Base-by-base conservation (phyloP, 768 basidiomycete genomes). In the Collybiopsis confluens region DNA sequence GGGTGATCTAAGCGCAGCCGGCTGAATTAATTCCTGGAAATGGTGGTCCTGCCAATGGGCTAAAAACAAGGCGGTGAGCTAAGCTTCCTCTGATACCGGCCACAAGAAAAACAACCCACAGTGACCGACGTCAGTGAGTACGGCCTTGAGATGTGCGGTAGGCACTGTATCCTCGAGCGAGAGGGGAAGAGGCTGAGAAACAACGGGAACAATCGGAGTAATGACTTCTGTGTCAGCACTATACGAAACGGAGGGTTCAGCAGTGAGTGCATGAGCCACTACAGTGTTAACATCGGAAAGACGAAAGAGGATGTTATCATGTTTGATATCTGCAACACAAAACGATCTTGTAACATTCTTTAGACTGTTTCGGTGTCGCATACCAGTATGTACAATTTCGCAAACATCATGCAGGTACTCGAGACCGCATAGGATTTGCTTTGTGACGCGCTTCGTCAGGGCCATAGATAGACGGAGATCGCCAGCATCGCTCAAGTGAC, bases 381-480 rank as follows among this genome's bases (percentile, higher is more conserved):
- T 45, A 63, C 62, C 88, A 73, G 63, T 47, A 57, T 42, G 46
- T 24, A 58, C 59, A 28, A 59, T 48, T 13, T 45, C 40, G 41
- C 62, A 61, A 48, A 58, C 57, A 18, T 70, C 69, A 61, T 82
- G 80, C 35, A 81, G 70, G 61, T 77, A 80, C 58, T 79, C 76
- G 52, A 82, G 67, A 27, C 76, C 79, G 48, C 75, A 67, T 28
- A 81, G 65, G 20, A 81, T 67, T 57, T 82, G 79, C 62, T 27
- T 54, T 2, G 59, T 48, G 20, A 63, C 45, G 13, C 10, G 21
- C 35, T 60, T 60, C 21, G 55, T 51, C 7, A 57, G 33, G 8
- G 23, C 23, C 35, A 60, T 41, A 20, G 60, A 58, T 20, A 60
- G 45, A 8, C 45, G 47, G 13, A 18, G 26, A 52, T 23, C 54